phyloP scores from a whole-genome alignment of 73 alveolate genomes.

The Tetrahymena malaccensis region DNA sequence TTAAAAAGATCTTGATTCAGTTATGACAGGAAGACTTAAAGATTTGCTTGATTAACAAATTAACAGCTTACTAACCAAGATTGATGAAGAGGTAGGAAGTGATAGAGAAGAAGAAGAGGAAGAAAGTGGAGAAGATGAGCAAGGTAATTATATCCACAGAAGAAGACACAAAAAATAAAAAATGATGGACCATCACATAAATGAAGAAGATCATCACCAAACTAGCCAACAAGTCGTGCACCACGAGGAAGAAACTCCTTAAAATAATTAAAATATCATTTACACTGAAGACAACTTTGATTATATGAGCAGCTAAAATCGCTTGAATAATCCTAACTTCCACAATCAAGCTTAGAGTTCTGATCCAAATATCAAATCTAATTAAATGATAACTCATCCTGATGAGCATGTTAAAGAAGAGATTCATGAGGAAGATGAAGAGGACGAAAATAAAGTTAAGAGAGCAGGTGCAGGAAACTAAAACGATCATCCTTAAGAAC shows the following conservation, averaged over 20 bases:
- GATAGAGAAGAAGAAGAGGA: not conserved
- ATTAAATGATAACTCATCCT: not conserved
- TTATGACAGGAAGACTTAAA: constrained; percentile 54
- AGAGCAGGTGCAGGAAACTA: not conserved
- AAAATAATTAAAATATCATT: not conserved
- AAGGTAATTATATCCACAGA: not conserved
- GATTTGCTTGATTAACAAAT: constrained; percentile 58
- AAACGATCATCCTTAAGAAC: not conserved
- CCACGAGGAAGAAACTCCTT: not conserved
- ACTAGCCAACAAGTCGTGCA: not conserved
- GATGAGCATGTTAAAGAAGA: not conserved
- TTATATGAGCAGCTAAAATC: not conserved
- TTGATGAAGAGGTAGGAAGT: constrained; percentile 55
- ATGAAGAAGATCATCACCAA: not conserved
- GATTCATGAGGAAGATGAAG: not conserved
- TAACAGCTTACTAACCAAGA: constrained; percentile 57
- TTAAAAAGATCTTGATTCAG: constrained; percentile 15
- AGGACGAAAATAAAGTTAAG: not conserved
- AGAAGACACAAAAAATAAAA: not conserved
- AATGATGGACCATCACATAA: not conserved
- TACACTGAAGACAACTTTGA: not conserved
- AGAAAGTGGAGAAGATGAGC: not conserved
- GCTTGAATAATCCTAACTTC: not conserved
- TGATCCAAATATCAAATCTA: not conserved
- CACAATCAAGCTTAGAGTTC: not conserved